Evolutionary conservation across 257 asterid species (phyloP).

Genomic region (Solanum paucissectum): DNA sequence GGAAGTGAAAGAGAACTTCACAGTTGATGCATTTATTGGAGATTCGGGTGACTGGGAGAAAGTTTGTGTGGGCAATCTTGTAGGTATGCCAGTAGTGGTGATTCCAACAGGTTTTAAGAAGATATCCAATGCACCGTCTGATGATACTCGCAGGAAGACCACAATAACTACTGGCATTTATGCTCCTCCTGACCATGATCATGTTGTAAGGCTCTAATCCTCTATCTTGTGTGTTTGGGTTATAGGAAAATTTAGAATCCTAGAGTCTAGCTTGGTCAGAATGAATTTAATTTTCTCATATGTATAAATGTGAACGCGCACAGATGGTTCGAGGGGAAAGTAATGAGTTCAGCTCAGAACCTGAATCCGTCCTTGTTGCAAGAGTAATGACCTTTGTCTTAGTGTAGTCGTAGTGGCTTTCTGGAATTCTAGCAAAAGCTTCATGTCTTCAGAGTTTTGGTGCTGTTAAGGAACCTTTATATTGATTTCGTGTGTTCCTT

Average conservation of each 20-base stretch:
- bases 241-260: neutral
- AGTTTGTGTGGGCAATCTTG: constrained; percentile 77
- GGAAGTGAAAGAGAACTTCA: constrained; percentile 58
- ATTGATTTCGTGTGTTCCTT: neutral
- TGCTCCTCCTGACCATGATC: constrained; percentile 81
- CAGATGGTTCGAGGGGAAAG: neutral
- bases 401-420: neutral
- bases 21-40: constrained; percentile 74
- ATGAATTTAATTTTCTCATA: neutral
- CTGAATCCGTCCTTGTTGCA: neutral
- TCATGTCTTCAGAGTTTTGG: neutral
- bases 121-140: constrained; percentile 46
- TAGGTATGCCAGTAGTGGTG: constrained; percentile 78
- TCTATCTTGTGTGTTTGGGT: neutral
- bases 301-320: neutral
- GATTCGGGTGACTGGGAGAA: constrained; percentile 81
- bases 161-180: constrained; percentile 73
- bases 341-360: neutral
- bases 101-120: constrained; percentile 70
- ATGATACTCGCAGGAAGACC: constrained; percentile 47
- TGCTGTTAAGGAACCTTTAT: neutral
- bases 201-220: constrained; percentile 42
- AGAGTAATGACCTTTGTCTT: neutral
- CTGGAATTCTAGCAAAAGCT: neutral
- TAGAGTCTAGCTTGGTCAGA: neutral